Conservation (phyloP, 2,329 filamentous ascomycete species). For the Biscogniauxia sp. region DNA sequence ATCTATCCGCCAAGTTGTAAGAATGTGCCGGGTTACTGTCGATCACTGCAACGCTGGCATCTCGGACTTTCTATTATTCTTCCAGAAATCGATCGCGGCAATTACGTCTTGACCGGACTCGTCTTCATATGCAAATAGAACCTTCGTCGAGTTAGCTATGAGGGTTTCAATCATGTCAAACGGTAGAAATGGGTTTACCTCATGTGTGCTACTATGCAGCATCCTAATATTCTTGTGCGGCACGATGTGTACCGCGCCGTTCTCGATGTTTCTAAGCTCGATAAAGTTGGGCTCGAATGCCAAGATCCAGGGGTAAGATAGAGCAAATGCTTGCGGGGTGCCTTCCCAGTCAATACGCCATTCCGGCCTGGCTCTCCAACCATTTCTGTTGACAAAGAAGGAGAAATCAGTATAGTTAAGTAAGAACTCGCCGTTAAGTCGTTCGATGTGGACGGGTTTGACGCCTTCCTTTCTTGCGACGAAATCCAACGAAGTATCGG, state of each 20-base stretch:
- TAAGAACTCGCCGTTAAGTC: constrained; percentile 93
- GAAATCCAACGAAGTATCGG: constrained; percentile 96
- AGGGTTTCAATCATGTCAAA: neutral
- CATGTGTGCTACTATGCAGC: constrained; percentile 94
- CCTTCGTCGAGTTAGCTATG: constrained; percentile 53
- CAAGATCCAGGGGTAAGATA: constrained; percentile 95
- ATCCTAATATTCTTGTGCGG: constrained; percentile 96
- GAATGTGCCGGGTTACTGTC: constrained; percentile 7
- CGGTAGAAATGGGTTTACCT: constrained; percentile 60
- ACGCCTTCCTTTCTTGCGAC: constrained; percentile 91
- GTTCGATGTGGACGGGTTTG: constrained; percentile 94
- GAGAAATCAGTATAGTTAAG: constrained; percentile 98
- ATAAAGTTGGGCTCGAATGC: constrained; percentile 98
- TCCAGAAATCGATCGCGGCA: constrained; percentile 96
- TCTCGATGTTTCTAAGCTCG: constrained; percentile 93
- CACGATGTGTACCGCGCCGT: constrained; percentile 90
- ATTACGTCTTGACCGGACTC: constrained; percentile 91
- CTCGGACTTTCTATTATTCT: constrained; percentile 56
- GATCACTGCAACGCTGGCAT: constrained; percentile 22
- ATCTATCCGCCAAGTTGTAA: constrained; percentile 9
- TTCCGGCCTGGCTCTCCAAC: constrained; percentile 92
- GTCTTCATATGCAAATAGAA: constrained; percentile 96
- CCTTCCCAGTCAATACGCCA: constrained; percentile 99
- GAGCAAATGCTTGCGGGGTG: constrained; percentile 83
- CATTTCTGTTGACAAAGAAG: constrained; percentile 98